phyloP scores from a whole-genome alignment of 805 yeast genomes.

The Lipomyces orientalis region DNA sequence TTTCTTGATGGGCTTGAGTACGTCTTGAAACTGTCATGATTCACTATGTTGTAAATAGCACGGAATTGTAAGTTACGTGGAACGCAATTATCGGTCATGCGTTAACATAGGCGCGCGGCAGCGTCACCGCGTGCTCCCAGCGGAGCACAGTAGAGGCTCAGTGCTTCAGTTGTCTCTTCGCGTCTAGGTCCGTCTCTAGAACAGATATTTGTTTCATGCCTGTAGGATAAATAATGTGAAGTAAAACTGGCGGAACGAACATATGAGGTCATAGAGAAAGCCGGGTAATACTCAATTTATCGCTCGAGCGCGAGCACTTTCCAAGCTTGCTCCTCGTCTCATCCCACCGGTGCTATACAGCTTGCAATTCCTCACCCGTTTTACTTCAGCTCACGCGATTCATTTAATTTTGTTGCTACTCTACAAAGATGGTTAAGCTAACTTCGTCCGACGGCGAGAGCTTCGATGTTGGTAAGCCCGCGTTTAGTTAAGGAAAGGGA shows the following conservation, averaged over 20 bases:
- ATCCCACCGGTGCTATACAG: neutral
- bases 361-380: neutral
- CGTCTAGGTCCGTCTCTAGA: neutral
- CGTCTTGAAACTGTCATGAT: conserved; percentile 33
- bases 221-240: neutral
- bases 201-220: neutral
- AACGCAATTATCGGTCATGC: neutral
- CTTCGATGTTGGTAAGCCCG: conserved; percentile 66
- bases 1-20: conserved; percentile 56
- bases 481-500: neutral
- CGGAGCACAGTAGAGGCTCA: neutral
- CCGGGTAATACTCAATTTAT: no score
- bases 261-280: no score
- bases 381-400: neutral
- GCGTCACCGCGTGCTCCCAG: no score
- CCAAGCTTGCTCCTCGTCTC: no score
- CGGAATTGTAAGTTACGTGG: neutral
- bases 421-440: conserved; percentile 46
- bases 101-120: no score
- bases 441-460: conserved; percentile 82
- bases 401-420: neutral
- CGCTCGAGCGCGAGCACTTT: no score
- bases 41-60: neutral
- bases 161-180: neutral
- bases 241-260: no score